These are phyloP conservation scores for Teunomyces kruisii DNA, from an alignment of 805 yeast genomes.

Conservation along the genomic window DNA sequence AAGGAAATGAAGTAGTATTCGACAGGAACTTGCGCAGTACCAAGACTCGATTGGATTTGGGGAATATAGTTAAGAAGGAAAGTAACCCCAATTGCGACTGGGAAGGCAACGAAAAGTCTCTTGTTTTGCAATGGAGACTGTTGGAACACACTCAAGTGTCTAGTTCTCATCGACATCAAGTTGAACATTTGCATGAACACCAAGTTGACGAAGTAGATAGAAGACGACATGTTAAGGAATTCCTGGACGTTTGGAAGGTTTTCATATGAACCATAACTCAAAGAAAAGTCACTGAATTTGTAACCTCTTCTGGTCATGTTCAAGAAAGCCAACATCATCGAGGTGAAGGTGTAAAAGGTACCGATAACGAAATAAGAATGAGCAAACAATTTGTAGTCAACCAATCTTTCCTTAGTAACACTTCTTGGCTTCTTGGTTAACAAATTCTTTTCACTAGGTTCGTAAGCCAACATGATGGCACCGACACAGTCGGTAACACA, in stretches of 20 bases:
- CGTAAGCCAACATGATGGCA: constrained; percentile 46
- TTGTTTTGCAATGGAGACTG: constrained; percentile 37
- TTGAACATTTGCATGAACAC: constrained; percentile 50
- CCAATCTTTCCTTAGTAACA: constrained; percentile 40
- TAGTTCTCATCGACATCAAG: constrained; percentile 42
- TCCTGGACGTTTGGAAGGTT: constrained; percentile 20
- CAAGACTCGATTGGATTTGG: constrained; percentile 34
- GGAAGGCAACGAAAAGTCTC: constrained; percentile 32
- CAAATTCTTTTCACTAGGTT: constrained; percentile 43
- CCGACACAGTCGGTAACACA: constrained; percentile 48
- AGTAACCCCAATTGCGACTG: constrained; percentile 37
- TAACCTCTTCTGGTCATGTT: constrained; percentile 36
- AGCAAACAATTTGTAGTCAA: constrained; percentile 35
- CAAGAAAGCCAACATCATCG: constrained; percentile 41
- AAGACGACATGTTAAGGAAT: constrained; percentile 33
- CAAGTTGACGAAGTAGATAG: constrained; percentile 47
- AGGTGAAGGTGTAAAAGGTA: constrained; percentile 37
- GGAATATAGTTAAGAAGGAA: constrained; percentile 45
- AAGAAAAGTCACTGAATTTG: constrained; percentile 30
- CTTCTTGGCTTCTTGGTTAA: constrained; percentile 43
- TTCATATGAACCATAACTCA: constrained; percentile 35
- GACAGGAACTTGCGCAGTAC: constrained; percentile 41
- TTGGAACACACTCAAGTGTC: constrained; percentile 42
- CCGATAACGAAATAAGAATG: constrained; percentile 48
- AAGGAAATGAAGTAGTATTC: constrained; percentile 47